phyloP scores from a whole-genome alignment of 495 filamentous ascomycete genomes.

The Penicillium longicatenatum region DNA sequence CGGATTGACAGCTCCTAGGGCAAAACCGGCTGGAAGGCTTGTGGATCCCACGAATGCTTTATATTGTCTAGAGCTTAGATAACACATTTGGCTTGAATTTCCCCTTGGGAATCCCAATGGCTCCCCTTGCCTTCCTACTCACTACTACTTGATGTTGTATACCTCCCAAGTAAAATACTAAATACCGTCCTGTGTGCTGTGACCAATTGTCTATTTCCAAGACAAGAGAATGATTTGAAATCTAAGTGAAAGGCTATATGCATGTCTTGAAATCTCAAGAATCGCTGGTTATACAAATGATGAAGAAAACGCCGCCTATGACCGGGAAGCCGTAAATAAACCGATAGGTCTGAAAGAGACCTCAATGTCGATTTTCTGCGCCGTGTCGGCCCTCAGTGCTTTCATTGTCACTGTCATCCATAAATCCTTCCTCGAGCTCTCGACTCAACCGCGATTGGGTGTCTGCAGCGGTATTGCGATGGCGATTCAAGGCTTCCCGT shows the following conservation, averaged over 20 bases:
- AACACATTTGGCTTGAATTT: background rate
- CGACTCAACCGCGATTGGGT: constrained; percentile 67
- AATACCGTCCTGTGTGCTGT: background rate
- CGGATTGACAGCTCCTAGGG: constrained; percentile 2
- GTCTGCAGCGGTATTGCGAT: constrained; percentile 42
- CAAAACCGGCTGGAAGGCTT: background rate
- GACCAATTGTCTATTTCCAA: background rate
- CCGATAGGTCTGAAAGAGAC: background rate
- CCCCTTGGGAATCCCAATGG: background rate
- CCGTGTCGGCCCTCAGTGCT: constrained; percentile 20
- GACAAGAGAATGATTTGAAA: background rate
- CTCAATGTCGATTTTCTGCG: constrained; percentile 7
- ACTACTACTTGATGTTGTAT: too few relatives aligned
- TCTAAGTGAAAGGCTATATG: background rate
- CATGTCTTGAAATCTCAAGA: background rate
- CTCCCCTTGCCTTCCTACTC: background rate
- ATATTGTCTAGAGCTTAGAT: background rate
- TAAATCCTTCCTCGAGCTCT: constrained; percentile 82
- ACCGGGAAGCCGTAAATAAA: constrained; percentile 1
- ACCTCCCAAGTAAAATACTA: background rate
- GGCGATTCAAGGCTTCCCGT: constrained; percentile 50
- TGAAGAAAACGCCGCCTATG: constrained; percentile 19
- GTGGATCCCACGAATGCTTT: background rate
- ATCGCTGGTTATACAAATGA: constrained; percentile 1
- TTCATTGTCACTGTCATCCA: constrained; percentile 79